These are phyloP conservation scores for Pseudopithomyces chartarum DNA, from an alignment of 2,329 filamentous ascomycete genomes.

Conservation along the genomic window DNA sequence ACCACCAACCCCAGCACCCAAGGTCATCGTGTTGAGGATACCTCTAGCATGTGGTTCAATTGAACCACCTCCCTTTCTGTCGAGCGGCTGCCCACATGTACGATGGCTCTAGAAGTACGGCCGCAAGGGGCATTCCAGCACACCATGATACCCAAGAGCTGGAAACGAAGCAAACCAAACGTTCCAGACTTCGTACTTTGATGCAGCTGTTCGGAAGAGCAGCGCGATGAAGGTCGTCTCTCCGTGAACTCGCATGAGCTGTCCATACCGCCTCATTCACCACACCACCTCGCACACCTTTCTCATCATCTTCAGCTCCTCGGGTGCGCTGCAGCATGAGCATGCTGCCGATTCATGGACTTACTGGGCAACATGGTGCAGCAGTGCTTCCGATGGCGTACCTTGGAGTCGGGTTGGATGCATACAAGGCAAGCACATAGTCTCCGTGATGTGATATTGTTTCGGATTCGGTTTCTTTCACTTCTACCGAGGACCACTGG, in stretches of 20 bases:
- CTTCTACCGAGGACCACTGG: neutral
- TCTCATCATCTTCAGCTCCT: constrained; percentile 20
- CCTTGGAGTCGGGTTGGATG: constrained; percentile 16
- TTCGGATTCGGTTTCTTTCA: constrained; percentile 3
- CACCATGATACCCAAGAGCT: neutral
- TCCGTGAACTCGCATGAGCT: constrained; percentile 21
- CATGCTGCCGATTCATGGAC: constrained; percentile 3
- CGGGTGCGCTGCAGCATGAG: constrained; percentile 20
- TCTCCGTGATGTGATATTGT: constrained; percentile 9
- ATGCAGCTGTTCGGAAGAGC: constrained; percentile 15
- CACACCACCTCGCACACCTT: constrained; percentile 17
- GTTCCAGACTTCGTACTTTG: constrained; percentile 26
- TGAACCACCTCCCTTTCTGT: too few species aligned
- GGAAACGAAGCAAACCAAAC: constrained; percentile 12
- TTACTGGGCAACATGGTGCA: neutral
- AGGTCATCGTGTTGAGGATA: constrained; percentile 28
- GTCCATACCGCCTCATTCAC: constrained; percentile 24
- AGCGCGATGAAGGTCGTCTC: constrained; percentile 13
- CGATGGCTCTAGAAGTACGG: too few species aligned
- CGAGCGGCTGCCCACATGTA: too few species aligned
- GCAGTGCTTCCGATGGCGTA: constrained; percentile 14
- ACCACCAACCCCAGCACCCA: constrained; percentile 17
- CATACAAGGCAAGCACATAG: constrained; percentile 11
- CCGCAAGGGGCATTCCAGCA: too few species aligned
- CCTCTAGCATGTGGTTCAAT: constrained; percentile 17